Evolutionary conservation across 208 protist species (phyloP).

Genomic region (Crithidia fasciculata): DNA sequence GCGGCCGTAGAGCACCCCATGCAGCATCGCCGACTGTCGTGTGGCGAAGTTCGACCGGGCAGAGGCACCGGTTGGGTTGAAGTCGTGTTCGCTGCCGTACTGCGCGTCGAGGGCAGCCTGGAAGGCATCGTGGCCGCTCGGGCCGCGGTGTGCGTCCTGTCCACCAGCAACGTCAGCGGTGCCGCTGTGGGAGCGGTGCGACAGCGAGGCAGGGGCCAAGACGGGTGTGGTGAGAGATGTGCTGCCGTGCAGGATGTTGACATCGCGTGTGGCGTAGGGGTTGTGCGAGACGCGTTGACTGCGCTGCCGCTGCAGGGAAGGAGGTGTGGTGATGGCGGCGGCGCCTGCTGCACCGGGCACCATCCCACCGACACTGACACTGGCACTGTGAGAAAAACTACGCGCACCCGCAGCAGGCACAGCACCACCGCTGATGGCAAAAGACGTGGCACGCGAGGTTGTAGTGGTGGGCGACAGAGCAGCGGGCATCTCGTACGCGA

Average conservation of each 20-base stretch:
- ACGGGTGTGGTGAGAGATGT: not conserved
- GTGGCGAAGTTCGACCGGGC: not conserved
- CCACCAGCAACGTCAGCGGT: not conserved
- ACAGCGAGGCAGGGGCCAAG: not conserved
- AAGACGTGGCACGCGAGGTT: not conserved
- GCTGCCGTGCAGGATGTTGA: not conserved
- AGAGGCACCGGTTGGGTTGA: not conserved
- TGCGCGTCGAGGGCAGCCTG: slow-evolving; percentile 15
- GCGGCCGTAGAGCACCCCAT: slow-evolving; percentile 7
- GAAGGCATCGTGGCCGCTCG: slow-evolving; percentile 10
- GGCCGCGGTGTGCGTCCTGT: not conserved
- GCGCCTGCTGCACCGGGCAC: not conserved
- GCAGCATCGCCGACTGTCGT: not conserved
- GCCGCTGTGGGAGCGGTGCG: slow-evolving; percentile 1
- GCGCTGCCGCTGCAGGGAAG: slow-evolving; percentile 6
- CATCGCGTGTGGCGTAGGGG: slow-evolving; percentile 13
- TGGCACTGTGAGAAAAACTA: too few relatives aligned
- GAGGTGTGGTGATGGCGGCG: not conserved
- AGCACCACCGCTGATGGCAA: not conserved
- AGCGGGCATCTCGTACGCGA: slow-evolving; percentile 6
- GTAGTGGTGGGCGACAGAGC: not conserved
- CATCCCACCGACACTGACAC: too few relatives aligned
- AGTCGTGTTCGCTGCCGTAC: slow-evolving; percentile 19
- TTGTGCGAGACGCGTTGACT: slow-evolving; percentile 27
- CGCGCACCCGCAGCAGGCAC: too few relatives aligned